Evolutionary conservation across 805 yeast genomes (phyloP), one percentile per base, ranked within the genome.

Genomic region (Kuraishia hungarica): DNA sequence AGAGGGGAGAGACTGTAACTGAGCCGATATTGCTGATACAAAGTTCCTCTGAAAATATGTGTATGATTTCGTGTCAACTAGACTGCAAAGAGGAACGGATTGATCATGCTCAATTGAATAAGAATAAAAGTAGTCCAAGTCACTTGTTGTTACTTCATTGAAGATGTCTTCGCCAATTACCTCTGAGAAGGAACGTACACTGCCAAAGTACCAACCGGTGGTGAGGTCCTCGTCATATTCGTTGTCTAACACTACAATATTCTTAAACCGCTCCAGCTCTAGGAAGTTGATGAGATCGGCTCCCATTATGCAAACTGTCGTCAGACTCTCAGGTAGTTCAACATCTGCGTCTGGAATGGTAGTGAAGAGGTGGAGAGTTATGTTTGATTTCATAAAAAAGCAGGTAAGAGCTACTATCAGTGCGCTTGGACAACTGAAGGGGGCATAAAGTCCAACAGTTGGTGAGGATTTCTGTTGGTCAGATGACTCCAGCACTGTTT

Each of bases 1-100:
- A 3, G 59, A 39, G 5, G 72, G 67, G 6, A 69, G 56, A 2
- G 74, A 69, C 64, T 67, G 62, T 39, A 71, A 53, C 54, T 67
- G 69, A 1, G 75, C 66, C 1, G 72, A 69, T 28, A 71, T 59
- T 0, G 71, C 55, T 7, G 75, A 67, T 21, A 71, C 74, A 60
- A 71, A 71, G 54, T 64, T 69, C 26, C 69, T 56, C 53, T 68
- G 75, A 53, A 57, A 66, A 55, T 60, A 71, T 35, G 62, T 63
- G 47, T 60, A 54, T 62, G 69, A 35, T 51, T 53, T 24, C 56
- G 60, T 57, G 21, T 59, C 54, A 2, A 60, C 57, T n/a, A 66
- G 51, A 52, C 66, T 66, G 6, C 64, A 54, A 56, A 63, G 65
- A 13, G 69, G 65, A 52, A 64, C 65, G 1, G 51, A 49, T 3